These are phyloP conservation scores for Hypomontagnella monticulosa DNA, from an alignment of 495 filamentous ascomycete species.

Conservation along the genomic window DNA sequence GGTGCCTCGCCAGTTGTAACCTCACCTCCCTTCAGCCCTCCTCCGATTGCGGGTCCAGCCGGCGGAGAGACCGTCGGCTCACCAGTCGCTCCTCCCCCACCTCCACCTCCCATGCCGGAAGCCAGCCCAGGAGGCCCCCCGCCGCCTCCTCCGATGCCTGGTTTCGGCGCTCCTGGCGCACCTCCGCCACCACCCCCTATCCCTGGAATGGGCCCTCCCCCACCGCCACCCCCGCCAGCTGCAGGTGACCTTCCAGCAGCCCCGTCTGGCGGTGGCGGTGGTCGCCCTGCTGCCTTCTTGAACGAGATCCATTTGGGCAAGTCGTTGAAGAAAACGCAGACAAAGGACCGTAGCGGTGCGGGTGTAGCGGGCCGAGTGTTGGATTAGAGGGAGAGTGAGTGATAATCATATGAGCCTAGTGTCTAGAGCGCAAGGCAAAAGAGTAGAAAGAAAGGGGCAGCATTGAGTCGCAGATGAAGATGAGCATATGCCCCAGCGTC, in stretches of 20 bases:
- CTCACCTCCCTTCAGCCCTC: constrained; percentile 49
- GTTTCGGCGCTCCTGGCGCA: constrained; percentile 65
- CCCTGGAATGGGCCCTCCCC: constrained; percentile 62
- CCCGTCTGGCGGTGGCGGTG: constrained; percentile 50
- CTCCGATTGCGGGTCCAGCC: constrained; percentile 49
- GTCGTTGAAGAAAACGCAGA: constrained; percentile 81
- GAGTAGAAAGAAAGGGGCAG: background rate
- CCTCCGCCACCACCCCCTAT: constrained; percentile 64
- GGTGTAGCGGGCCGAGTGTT: constrained; percentile 75
- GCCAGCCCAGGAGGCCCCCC: constrained; percentile 54
- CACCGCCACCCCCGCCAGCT: constrained; percentile 62
- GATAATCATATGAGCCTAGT: background rate
- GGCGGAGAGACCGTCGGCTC: constrained; percentile 34
- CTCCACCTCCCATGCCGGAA: constrained; percentile 55
- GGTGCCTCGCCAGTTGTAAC: constrained; percentile 55
- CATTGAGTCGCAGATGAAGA: background rate
- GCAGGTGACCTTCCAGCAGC: constrained; percentile 50
- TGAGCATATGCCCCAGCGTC: background rate
- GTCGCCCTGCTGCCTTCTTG: constrained; percentile 70
- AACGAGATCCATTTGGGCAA: constrained; percentile 83
- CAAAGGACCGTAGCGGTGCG: constrained; percentile 81
- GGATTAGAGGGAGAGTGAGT: constrained; percentile 42
- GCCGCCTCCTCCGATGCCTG: constrained; percentile 63
- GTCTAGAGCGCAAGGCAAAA: background rate
- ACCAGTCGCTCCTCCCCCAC: constrained; percentile 25